A percentile compares a stretch with the other conserved stretches of the same genome.
These are phyloP conservation scores for Plasmodium chabaudi DNA, from an alignment of 169 alveolate genomes.

Conservation along the genomic window DNA sequence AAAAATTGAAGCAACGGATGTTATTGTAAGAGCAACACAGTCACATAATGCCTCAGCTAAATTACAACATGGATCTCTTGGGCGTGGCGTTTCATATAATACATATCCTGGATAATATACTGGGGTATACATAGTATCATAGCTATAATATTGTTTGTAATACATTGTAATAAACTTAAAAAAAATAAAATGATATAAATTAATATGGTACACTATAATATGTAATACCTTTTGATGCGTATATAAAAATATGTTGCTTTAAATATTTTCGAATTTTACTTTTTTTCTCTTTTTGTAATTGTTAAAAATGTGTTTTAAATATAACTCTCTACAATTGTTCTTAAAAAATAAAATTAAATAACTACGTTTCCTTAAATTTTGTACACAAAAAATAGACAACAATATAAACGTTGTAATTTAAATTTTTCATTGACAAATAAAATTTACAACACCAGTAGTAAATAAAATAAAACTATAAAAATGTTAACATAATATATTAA, in stretches of 20 bases:
- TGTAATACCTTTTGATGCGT: background rate
- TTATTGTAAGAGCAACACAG: conserved; percentile 26
- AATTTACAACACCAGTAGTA: too few species aligned
- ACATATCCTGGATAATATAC: conserved; percentile 42
- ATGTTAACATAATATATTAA: too few species aligned
- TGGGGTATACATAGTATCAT: conserved; percentile 35
- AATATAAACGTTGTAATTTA: background rate
- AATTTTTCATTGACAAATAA: background rate
- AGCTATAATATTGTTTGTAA: conserved; percentile 43
- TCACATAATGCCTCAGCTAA: conserved; percentile 59
- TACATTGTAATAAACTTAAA: conserved; percentile 49
- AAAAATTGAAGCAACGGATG: conserved; percentile 29
- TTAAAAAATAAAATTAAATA: conserved; percentile 1
- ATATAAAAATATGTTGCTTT: background rate
- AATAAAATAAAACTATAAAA: too few species aligned
- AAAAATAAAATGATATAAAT: background rate
- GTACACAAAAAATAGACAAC: background rate
- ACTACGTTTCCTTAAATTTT: background rate
- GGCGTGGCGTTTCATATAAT: conserved; percentile 38
- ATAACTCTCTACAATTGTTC: background rate
- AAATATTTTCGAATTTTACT: background rate
- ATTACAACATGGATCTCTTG: conserved; percentile 36
- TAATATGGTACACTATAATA: too few species aligned
- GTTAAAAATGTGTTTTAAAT: too few species aligned
- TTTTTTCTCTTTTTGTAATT: too few species aligned